These are phyloP conservation scores for Solanum sparsipilum DNA, from an alignment of 257 asterid genomes.

Conservation along the genomic window DNA sequence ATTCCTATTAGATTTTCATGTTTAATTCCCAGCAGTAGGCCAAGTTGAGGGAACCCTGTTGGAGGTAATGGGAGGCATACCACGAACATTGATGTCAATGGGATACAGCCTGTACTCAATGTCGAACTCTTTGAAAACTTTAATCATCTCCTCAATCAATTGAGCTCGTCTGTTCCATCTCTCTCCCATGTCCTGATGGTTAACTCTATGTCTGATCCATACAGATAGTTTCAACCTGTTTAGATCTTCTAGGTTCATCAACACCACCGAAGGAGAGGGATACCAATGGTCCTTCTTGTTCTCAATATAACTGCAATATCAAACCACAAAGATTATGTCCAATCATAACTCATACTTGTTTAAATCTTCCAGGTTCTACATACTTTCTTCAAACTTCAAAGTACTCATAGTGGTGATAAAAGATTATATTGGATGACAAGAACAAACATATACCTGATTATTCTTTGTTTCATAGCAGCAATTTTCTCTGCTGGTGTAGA, in stretches of 20 bases:
- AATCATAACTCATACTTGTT: neutral
- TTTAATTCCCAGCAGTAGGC: constrained; percentile 14
- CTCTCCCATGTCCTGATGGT: constrained; percentile 73
- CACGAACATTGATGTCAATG: constrained; percentile 46
- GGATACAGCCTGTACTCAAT: constrained; percentile 75
- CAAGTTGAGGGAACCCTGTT: constrained; percentile 41
- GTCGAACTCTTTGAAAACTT: constrained; percentile 60
- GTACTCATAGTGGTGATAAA: neutral
- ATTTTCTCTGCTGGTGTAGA: constrained; percentile 72
- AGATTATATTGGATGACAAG: neutral
- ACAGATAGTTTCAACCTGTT: constrained; percentile 42
- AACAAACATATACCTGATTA: constrained; percentile 22
- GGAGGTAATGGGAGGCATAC: constrained; percentile 49
- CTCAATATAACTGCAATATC: constrained; percentile 27
- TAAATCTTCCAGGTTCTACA: neutral
- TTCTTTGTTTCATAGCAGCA: constrained; percentile 39
- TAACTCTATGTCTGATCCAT: constrained; percentile 81
- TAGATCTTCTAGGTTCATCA: constrained; percentile 48
- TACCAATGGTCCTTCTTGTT: constrained; percentile 77
- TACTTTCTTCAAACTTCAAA: neutral
- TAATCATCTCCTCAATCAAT: constrained; percentile 61
- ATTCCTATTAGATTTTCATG: neutral
- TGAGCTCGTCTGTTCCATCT: constrained; percentile 57
- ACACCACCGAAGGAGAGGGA: constrained; percentile 41
- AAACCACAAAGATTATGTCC: neutral